Base-by-base conservation (phyloP, 169 alveolate genomes). In the Babesia divergens region DNA sequence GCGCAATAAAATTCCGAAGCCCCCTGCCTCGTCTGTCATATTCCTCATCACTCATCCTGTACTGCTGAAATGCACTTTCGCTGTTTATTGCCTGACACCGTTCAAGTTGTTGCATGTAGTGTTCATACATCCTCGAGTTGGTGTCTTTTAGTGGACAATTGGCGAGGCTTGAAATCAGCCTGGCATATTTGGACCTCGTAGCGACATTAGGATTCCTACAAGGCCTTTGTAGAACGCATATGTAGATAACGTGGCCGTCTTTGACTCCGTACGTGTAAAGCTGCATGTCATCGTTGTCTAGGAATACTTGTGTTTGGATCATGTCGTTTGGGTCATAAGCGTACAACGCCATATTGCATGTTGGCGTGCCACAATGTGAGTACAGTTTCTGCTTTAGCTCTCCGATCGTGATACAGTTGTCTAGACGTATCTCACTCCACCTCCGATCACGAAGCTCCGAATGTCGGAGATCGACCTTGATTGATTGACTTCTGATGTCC, bases 31-130 rank as follows among this genome's bases (percentile, higher is more conserved):
- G 83, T 42, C 86, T 76, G 51, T 68, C 83, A 79, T 94, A 94
- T 40, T 90, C 95, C 52, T 94, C 97, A 28, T 94, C 97, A 11
- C 94, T 84, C 71, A 94, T 92, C 47, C 74, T 77, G 74, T 90
- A 93, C 74, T 84, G 85, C 62, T 79, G 42, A 34, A 79, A 84
- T n/a, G 26, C 42, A 29, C 50, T 40, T 22, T 76, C 79, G 52
- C 70, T 67, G 20, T 59, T 31, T 1, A 52, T 42, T 18, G 50
- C 79, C 11, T 37, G 51, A 51, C 50, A 74, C 34, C 79, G 67
- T 6, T 79, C 77, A 14, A 62, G 20, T 42, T 71, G 83, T 43
- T 71, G 59, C 42, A 22, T 42, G 66, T 71, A 71, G 38, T 71
- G 83, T 24, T 14, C 32, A 26, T 71, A 50, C 18, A 71, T 42